Percentiles rank a stretch among this genome's conserved stretches.
phyloP scores from a whole-genome alignment of 257 asterid species.

The Salvia miltiorrhiza region DNA sequence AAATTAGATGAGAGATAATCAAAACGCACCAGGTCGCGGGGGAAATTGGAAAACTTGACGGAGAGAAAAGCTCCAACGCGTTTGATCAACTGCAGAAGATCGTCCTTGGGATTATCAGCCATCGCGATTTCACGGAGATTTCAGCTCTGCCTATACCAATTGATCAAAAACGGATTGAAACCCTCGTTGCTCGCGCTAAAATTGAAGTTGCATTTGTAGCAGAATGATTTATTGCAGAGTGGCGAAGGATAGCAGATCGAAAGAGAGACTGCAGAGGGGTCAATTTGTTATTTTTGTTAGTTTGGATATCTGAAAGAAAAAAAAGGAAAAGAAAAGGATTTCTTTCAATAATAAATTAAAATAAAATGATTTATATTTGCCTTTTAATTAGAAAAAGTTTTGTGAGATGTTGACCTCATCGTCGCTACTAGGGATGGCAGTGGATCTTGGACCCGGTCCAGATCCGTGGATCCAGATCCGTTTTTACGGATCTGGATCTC shows the following conservation, averaged over 20 bases:
- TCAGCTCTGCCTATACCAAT: conserved; percentile 1
- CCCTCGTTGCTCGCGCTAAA: conserved; percentile 5
- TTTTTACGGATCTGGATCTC: too few relatives aligned
- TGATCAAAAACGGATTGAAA: conserved; percentile 4
- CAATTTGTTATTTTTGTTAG: background rate
- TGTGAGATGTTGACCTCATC: too few relatives aligned
- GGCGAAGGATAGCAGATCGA: conserved; percentile 22
- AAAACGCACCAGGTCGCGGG: conserved; percentile 47
- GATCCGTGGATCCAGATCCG: too few relatives aligned
- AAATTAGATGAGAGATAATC: conserved; percentile 5
- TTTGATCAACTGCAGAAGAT: conserved; percentile 61
- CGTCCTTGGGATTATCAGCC: conserved; percentile 79
- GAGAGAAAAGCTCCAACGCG: conserved; percentile 71
- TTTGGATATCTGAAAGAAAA: background rate
- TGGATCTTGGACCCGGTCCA: too few relatives aligned
- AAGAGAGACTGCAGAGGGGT: background rate
- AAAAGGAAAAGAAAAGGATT: too few relatives aligned
- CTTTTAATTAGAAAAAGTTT: too few relatives aligned
- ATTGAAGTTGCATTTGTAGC: conserved; percentile 25
- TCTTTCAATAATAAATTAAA: too few relatives aligned
- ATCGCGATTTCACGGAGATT: conserved; percentile 25
- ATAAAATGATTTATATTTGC: too few relatives aligned
- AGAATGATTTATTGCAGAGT: background rate
- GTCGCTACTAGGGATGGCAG: too few relatives aligned
- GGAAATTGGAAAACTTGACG: conserved; percentile 56